These are phyloP conservation scores for Macrophomina tecta DNA, from an alignment of 2,329 filamentous ascomycete species.

Conservation along the genomic window DNA sequence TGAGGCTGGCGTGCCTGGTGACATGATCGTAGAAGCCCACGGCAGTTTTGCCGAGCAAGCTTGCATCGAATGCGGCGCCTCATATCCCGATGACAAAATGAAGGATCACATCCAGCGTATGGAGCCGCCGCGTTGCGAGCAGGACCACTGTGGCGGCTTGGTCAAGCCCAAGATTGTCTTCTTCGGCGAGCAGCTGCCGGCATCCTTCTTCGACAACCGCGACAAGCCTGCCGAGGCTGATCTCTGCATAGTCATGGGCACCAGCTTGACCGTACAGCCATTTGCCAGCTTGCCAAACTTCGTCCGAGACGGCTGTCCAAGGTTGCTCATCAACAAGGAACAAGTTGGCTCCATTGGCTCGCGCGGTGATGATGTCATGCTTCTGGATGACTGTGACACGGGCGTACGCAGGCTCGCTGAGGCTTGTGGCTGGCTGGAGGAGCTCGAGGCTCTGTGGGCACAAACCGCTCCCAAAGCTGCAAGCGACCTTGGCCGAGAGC, in stretches of 20 bases:
- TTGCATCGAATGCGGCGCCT: conserved; percentile 83
- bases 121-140: conserved; percentile 72
- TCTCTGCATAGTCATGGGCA: conserved; percentile 84
- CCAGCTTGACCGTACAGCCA: conserved; percentile 84
- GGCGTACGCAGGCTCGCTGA: conserved; percentile 80
- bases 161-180: conserved; percentile 97
- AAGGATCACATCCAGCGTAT: conserved; percentile 68
- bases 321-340: conserved; percentile 88
- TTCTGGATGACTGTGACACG: conserved; percentile 81
- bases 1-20: conserved; percentile 78
- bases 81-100: conserved; percentile 78
- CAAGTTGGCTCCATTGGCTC: conserved; percentile 78
- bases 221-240: conserved; percentile 68
- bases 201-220: conserved; percentile 66
- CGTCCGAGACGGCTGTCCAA: conserved; percentile 67
- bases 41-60: conserved; percentile 88
- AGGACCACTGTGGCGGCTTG: conserved; percentile 70
- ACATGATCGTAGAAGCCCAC: conserved; percentile 90
- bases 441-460: conserved; percentile 79
- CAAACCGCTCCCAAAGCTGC: conserved; percentile 64
- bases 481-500: conserved; percentile 50
- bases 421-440: conserved; percentile 82
- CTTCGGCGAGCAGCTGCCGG: conserved; percentile 78
- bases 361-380: conserved; percentile 80
- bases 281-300: conserved; percentile 81